Conservation (phyloP, 805 yeast genomes). For the Saccharomycopsis olivae region DNA sequence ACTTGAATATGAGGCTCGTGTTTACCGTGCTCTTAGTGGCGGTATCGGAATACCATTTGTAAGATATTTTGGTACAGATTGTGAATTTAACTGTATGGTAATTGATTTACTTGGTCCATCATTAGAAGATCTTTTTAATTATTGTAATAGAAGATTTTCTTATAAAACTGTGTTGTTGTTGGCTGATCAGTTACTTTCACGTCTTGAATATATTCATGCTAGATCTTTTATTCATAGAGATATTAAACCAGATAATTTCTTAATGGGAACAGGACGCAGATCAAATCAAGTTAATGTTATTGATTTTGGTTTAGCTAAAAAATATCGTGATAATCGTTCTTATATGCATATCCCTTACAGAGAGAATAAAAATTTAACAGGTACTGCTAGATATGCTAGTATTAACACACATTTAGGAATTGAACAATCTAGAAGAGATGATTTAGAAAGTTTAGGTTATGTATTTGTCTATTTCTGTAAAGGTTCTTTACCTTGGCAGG, state of each 20-base stretch:
- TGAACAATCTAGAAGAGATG: slow-evolving; percentile 95
- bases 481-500: slow-evolving; percentile 98
- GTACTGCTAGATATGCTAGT: slow-evolving; percentile 94
- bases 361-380: slow-evolving; percentile 92
- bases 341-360: slow-evolving; percentile 93
- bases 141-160: slow-evolving; percentile 88
- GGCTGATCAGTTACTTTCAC: slow-evolving; percentile 90
- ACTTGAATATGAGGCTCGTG: slow-evolving; percentile 92
- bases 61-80: slow-evolving; percentile 94
- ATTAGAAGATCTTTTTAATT: slow-evolving; percentile 88
- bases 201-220: slow-evolving; percentile 93
- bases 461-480: slow-evolving; percentile 90
- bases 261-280: slow-evolving; percentile 84
- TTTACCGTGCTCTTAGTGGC: slow-evolving; percentile 86
- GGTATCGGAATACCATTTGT: slow-evolving; percentile 97
- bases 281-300: slow-evolving; percentile 94
- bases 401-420: slow-evolving; percentile 94
- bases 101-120: slow-evolving; percentile 94
- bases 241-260: slow-evolving; percentile 69
- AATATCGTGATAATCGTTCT: slow-evolving; percentile 88
- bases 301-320: slow-evolving; percentile 90
- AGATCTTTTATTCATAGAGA: slow-evolving; percentile 82
- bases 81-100: slow-evolving; percentile 94
- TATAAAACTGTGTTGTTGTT: slow-evolving; percentile 85
- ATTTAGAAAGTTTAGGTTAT: slow-evolving; percentile 88